A percentile compares a stretch with the other conserved stretches of the same genome.
Evolutionary conservation across 305 asterid species (phyloP).

Genomic region (Salvia sclarea): DNA sequence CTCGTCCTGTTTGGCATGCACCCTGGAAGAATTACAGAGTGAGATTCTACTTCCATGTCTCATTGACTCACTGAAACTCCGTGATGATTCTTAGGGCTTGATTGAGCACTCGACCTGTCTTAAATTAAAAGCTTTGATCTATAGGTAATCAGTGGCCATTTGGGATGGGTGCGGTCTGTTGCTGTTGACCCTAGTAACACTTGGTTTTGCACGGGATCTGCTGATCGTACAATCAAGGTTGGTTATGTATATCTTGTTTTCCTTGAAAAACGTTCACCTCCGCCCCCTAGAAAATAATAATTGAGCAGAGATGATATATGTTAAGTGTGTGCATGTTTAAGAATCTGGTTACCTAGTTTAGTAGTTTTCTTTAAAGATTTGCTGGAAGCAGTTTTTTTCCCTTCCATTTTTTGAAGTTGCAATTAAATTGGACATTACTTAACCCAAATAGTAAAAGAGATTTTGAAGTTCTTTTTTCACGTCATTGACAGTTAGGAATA

Average conservation of each 20-base stretch:
- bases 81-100: constrained; percentile 6
- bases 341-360: no score
- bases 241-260: constrained; percentile 14
- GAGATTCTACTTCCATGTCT: constrained; percentile 29
- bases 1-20: constrained; percentile 92
- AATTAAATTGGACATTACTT: background rate
- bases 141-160: constrained; percentile 96
- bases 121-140: constrained; percentile 27
- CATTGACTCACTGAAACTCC: background rate
- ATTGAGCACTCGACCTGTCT: background rate
- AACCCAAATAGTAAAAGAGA: background rate
- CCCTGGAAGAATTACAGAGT: constrained; percentile 99
- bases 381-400: background rate
- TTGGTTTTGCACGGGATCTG: constrained; percentile 98
- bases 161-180: constrained; percentile 99
- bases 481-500: background rate
- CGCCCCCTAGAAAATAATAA: no score
- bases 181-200: constrained; percentile 96
- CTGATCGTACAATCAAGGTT: constrained; percentile 98
- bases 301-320: no score
- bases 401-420: background rate
- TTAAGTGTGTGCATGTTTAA: no score
- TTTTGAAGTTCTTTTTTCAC: background rate
- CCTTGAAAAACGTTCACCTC: constrained; percentile 8
- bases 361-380: no score